Conservation (phyloP, 2,329 filamentous ascomycete genomes). For the Bretziella fagacearum region DNA sequence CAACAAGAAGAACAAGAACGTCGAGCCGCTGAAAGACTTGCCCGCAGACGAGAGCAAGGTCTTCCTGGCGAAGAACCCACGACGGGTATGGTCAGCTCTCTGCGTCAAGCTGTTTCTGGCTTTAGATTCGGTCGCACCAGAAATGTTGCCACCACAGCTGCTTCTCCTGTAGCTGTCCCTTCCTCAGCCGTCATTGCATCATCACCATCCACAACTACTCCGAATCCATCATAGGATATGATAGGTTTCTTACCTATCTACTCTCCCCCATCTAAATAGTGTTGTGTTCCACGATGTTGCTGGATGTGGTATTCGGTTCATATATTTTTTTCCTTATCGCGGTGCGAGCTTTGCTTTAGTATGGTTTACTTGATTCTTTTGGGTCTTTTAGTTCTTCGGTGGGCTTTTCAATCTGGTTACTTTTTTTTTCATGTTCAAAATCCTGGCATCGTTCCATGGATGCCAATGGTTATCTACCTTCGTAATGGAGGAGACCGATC, state of each 20-base stretch:
- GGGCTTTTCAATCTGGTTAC: background rate
- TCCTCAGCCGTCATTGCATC: background rate
- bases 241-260: background rate
- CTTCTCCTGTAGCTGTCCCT: background rate
- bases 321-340: too few relatives aligned
- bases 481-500: too few relatives aligned
- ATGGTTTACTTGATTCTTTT: background rate
- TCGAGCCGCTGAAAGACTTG: conserved; percentile 2
- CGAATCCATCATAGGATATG: background rate
- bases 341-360: too few relatives aligned
- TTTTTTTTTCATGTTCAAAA: background rate
- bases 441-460: too few relatives aligned
- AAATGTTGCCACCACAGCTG: background rate
- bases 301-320: too few relatives aligned
- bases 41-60: conserved; percentile 4
- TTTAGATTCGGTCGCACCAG: conserved; percentile 4
- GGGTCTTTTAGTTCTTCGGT: too few relatives aligned
- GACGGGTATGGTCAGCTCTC: conserved; percentile 4
- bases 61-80: background rate
- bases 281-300: too few relatives aligned
- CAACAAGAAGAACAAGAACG: conserved; percentile 11
- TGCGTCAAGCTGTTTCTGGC: conserved; percentile 15
- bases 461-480: too few relatives aligned
- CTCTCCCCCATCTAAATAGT: background rate
- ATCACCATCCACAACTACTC: background rate